These are phyloP conservation scores for Suhomyces panamericanus DNA, from an alignment of 1,139 yeast genomes.

Conservation along the genomic window DNA sequence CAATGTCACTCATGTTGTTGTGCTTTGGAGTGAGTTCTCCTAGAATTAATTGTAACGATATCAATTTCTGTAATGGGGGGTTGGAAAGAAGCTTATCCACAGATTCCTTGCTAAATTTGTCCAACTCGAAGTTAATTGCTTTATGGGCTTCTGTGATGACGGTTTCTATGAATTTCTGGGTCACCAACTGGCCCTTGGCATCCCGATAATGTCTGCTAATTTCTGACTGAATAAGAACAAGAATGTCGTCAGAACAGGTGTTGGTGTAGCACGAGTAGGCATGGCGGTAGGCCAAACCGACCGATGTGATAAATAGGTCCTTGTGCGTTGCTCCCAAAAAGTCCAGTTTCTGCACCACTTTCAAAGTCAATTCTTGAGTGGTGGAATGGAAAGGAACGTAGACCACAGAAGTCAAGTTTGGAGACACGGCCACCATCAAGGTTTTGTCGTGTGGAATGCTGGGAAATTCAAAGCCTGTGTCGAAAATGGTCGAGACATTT, in stretches of 20 bases:
- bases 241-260: constrained; percentile 64
- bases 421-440: constrained; percentile 51
- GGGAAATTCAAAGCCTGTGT: constrained; percentile 59
- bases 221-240: constrained; percentile 54
- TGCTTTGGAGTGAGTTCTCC: constrained; percentile 47
- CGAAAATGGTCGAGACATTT: constrained; percentile 47
- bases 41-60: constrained; percentile 63
- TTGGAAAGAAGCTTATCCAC: constrained; percentile 70
- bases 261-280: constrained; percentile 68
- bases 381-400: constrained; percentile 29
- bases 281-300: constrained; percentile 64
- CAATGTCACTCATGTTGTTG: constrained; percentile 54
- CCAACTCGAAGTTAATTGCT: constrained; percentile 68
- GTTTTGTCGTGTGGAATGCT: constrained; percentile 26
- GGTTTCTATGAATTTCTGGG: constrained; percentile 42
- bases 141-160: constrained; percentile 65
- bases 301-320: constrained; percentile 46
- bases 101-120: constrained; percentile 59
- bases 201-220: constrained; percentile 26
- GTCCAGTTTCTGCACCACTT: constrained; percentile 29
- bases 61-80: constrained; percentile 68
- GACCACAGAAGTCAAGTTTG: constrained; percentile 54
- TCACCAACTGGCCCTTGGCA: constrained; percentile 17
- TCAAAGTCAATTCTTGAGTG: constrained; percentile 24
- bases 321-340: constrained; percentile 25